Percentiles rank a stretch among this genome's conserved stretches.
phyloP scores from a whole-genome alignment of 352 stramenopile genomes.

The Lagenidium giganteum region DNA sequence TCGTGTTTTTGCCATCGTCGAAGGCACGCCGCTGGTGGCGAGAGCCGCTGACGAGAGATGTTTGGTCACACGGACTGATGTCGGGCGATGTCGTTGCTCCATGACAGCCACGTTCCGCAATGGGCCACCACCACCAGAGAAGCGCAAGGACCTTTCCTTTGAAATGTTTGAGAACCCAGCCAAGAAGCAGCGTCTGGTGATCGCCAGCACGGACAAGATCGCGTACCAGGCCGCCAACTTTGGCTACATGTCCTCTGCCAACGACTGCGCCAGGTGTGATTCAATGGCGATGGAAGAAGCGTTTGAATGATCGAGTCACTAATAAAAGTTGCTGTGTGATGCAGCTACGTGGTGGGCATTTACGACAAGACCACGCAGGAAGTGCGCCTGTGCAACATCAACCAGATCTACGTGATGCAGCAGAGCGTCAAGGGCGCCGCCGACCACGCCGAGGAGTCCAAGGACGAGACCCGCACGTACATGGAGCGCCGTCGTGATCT shows the following conservation, averaged over 20 bases:
- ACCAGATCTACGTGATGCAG: constrained; percentile 85
- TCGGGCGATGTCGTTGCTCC: no score
- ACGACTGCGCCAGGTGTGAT: constrained; percentile 54
- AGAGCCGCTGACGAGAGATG: no score
- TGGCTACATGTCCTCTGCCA: constrained; percentile 62
- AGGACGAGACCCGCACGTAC: constrained; percentile 47
- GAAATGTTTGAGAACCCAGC: constrained; percentile 75
- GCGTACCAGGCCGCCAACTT: constrained; percentile 85
- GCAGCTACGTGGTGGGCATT: constrained; percentile 65
- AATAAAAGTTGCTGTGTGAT: neutral
- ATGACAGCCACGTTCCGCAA: constrained; percentile 77
- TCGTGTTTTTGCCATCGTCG: neutral
- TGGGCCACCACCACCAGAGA: constrained; percentile 48
- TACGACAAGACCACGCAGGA: constrained; percentile 72
- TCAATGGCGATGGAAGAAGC: no score
- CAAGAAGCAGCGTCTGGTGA: constrained; percentile 80
- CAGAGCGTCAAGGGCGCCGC: constrained; percentile 67
- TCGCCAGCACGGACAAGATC: constrained; percentile 73
- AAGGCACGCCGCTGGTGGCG: no score
- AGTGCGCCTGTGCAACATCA: constrained; percentile 73
- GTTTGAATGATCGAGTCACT: no score
- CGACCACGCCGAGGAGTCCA: constrained; percentile 66
- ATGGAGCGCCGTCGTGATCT: constrained; percentile 71
- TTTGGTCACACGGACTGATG: no score
- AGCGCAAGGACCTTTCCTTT: constrained; percentile 61